phyloP scores from a whole-genome alignment of 495 filamentous ascomycete species.

The Penicillium paxilli region DNA sequence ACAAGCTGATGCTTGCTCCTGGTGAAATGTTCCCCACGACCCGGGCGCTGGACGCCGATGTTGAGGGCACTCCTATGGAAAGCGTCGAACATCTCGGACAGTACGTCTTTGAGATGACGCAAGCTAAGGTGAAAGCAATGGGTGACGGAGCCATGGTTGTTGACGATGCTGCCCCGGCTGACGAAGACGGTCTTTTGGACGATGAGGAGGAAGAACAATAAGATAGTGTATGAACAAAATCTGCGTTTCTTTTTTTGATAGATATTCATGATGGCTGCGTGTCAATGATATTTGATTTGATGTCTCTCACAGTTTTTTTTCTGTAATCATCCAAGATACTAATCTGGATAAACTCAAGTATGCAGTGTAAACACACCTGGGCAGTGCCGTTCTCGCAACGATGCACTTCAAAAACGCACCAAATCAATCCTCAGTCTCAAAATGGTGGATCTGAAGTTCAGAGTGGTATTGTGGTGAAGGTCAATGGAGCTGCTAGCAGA shows the following conservation, averaged over 20 bases:
- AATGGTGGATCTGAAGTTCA: no score
- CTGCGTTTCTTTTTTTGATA: neutral
- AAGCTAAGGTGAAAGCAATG: conserved; percentile 72
- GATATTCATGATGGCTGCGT: neutral
- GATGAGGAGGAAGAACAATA: conserved; percentile 40
- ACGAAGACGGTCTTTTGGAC: conserved; percentile 47
- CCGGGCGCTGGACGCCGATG: conserved; percentile 57
- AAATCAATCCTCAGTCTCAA: no score
- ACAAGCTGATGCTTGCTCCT: conserved; percentile 76
- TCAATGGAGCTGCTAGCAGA: no score
- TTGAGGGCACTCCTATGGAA: conserved; percentile 71
- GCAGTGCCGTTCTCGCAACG: no score
- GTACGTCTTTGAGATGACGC: conserved; percentile 96
- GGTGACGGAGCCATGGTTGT: conserved; percentile 39
- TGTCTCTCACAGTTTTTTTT: neutral
- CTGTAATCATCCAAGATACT: no score
- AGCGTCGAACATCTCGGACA: conserved; percentile 92
- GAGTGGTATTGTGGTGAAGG: no score
- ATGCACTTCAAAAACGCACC: no score
- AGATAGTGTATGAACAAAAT: conserved; percentile 38
- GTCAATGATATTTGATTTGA: neutral
- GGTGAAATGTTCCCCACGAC: conserved; percentile 83
- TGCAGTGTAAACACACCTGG: no score
- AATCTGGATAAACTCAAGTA: no score
- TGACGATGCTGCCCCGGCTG: conserved; percentile 35